These are phyloP conservation scores for Colletotrichum sp. DNA, from an alignment of 2,329 filamentous ascomycete genomes.

Conservation along the genomic window DNA sequence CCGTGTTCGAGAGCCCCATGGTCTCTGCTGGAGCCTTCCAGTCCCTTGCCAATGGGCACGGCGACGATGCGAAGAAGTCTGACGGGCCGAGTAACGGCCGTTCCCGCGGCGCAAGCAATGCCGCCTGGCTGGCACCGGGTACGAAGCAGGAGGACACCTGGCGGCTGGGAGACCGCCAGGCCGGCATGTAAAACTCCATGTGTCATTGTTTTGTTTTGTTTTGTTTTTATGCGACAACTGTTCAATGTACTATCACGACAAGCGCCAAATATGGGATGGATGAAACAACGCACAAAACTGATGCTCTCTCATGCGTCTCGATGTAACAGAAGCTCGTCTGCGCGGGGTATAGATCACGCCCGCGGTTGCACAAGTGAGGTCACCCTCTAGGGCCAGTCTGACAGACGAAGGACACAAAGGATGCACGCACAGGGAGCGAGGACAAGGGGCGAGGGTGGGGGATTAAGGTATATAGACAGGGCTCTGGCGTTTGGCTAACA, in stretches of 20 bases:
- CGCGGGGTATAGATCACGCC: background rate
- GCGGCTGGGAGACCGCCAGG: slow-evolving; percentile 47
- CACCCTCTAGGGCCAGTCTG: background rate
- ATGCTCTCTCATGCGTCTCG: background rate
- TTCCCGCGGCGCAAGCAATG: slow-evolving; percentile 50
- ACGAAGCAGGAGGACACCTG: slow-evolving; percentile 90
- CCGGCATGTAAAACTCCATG: slow-evolving; percentile 21
- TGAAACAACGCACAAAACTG: background rate
- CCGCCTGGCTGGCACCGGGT: slow-evolving; percentile 75
- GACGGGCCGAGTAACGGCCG: slow-evolving; percentile 50
- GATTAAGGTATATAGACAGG: background rate
- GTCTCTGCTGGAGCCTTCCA: slow-evolving; percentile 19
- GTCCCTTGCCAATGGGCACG: slow-evolving; percentile 50
- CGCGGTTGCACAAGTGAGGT: background rate
- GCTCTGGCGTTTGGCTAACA: background rate
- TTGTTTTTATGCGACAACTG: background rate
- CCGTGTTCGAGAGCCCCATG: slow-evolving; percentile 43
- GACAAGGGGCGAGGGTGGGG: background rate
- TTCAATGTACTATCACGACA: slow-evolving; percentile 14
- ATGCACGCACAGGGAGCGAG: background rate
- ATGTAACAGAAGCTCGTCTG: background rate
- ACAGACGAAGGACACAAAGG: background rate
- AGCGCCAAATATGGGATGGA: background rate
- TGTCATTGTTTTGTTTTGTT: slow-evolving; percentile 16
- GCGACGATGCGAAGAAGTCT: slow-evolving; percentile 61